Evolutionary conservation across 352 stramenopile genomes (phyloP).

Genomic region (Elongisporangium prolatum): DNA sequence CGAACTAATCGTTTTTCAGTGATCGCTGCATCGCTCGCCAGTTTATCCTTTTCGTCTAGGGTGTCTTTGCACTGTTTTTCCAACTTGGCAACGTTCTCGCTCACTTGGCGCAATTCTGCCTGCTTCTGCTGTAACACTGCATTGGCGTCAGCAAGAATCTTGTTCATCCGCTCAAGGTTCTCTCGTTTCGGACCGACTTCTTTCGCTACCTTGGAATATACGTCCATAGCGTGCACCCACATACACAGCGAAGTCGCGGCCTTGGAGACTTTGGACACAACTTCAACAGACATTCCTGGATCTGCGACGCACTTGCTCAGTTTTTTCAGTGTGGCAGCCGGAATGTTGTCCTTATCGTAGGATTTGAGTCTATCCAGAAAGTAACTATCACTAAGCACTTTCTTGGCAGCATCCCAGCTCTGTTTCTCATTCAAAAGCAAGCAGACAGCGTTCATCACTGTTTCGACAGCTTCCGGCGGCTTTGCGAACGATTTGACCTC

Average conservation of each 20-base stretch:
- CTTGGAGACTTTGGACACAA: constrained; percentile 91
- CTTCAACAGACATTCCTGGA: constrained; percentile 86
- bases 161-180: constrained; percentile 90
- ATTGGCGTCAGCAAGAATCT: constrained; percentile 87
- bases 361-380: constrained; percentile 90
- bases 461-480: constrained; percentile 88
- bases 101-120: constrained; percentile 84
- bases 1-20: constrained; percentile 88
- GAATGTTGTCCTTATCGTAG: constrained; percentile 96
- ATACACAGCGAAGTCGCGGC: constrained; percentile 90
- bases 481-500: constrained; percentile 94
- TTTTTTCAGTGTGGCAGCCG: constrained; percentile 83
- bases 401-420: constrained; percentile 92
- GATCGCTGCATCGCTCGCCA: constrained; percentile 81
- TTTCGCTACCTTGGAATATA: constrained; percentile 94
- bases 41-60: constrained; percentile 88
- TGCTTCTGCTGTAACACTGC: constrained; percentile 84
- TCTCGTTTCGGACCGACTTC: constrained; percentile 92
- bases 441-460: constrained; percentile 94
- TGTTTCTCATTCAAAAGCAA: constrained; percentile 91
- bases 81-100: constrained; percentile 85
- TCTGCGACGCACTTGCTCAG: constrained; percentile 77
- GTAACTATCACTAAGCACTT: constrained; percentile 78
- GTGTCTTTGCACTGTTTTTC: constrained; percentile 90
- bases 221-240: constrained; percentile 94